Conservation (phyloP, 495 filamentous ascomycete species). For the Daldinia vernicosa region DNA sequence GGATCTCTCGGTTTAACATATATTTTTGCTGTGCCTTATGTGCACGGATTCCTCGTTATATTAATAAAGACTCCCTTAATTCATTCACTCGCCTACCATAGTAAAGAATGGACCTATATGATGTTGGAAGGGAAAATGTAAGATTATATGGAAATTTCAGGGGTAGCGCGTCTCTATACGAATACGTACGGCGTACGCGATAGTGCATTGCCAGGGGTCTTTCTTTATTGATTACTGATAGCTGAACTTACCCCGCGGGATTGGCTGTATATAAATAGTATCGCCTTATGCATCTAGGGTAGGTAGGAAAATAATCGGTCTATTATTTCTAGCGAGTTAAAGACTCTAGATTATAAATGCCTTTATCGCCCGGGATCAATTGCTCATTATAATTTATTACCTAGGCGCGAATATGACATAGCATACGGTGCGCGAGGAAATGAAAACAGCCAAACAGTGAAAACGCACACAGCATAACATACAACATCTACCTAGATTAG, state of each 20-base stretch:
- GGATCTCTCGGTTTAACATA: neutral
- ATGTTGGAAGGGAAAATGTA: neutral
- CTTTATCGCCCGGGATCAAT: neutral
- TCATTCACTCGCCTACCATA: neutral
- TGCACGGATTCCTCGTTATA: neutral
- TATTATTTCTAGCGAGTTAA: neutral
- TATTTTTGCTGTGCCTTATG: neutral
- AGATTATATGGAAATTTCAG: neutral
- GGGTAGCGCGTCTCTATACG: neutral
- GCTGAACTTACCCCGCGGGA: neutral
- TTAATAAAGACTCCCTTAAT: neutral
- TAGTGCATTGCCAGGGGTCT: too few relatives aligned
- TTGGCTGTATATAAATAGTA: neutral
- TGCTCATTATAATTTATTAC: neutral
- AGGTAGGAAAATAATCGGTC: neutral
- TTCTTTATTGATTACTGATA: neutral
- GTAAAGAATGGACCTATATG: neutral
- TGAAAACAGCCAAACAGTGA: too few relatives aligned
- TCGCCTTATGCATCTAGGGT: neutral
- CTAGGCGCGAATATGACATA: neutral
- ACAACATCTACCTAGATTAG: too few relatives aligned
- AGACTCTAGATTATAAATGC: neutral
- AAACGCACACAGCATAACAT: too few relatives aligned
- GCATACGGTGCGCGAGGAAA: too few relatives aligned
- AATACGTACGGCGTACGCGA: slow-evolving; percentile 5